Conservation (phyloP, 768 basidiomycete species). For the Pleurotus platypus region DNA sequence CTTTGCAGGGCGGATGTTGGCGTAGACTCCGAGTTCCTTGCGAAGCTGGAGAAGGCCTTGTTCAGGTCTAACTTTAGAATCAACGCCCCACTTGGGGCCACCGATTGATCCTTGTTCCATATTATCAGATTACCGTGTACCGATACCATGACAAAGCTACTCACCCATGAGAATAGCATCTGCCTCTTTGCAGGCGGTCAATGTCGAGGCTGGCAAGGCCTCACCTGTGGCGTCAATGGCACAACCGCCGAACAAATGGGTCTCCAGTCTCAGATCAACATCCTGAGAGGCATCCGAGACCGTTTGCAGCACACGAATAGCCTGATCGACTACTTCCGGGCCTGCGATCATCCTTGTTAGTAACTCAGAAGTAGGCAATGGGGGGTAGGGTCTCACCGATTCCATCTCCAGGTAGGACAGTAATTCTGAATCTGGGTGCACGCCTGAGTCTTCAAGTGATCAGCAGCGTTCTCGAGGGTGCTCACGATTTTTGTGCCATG, state of each 20-base stretch:
- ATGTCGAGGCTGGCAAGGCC: constrained; percentile 78
- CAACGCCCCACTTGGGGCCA: constrained; percentile 98
- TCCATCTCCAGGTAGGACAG: constrained; percentile 92
- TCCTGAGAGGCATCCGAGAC: constrained; percentile 60
- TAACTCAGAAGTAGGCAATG: neutral
- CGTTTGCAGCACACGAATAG: constrained; percentile 75
- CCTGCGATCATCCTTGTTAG: constrained; percentile 38
- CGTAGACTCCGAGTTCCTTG: constrained; percentile 92
- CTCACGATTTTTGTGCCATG: constrained; percentile 46
- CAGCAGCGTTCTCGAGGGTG: neutral
- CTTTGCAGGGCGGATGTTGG: constrained; percentile 96
- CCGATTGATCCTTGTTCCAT: constrained; percentile 78
- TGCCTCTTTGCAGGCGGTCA: constrained; percentile 86
- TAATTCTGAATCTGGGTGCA: constrained; percentile 72
- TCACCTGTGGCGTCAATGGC: constrained; percentile 89
- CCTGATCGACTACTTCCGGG: constrained; percentile 87
- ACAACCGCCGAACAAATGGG: constrained; percentile 84
- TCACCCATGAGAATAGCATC: constrained; percentile 95
- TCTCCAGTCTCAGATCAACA: constrained; percentile 70
- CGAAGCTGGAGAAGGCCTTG: constrained; percentile 84
- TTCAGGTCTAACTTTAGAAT: constrained; percentile 86
- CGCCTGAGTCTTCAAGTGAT: neutral
- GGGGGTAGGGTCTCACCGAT: constrained; percentile 59
- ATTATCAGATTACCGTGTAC: neutral
- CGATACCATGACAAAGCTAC: constrained; percentile 14